Evolutionary conservation across 202 grass and related monocot genomes (phyloP).

Genomic region (Setaria italica): DNA sequence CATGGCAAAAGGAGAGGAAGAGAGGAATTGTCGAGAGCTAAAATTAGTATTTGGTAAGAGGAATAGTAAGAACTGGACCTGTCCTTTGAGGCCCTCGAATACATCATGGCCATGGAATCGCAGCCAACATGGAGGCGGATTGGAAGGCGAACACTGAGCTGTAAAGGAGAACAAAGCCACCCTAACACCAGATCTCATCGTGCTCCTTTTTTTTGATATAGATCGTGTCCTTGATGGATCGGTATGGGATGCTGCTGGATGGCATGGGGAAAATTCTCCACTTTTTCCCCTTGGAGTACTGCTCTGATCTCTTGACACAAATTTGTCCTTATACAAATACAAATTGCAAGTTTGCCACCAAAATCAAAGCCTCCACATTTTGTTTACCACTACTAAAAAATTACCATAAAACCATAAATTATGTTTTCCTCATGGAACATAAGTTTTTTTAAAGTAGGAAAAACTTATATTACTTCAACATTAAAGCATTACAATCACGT

Average conservation of each 20-base stretch:
- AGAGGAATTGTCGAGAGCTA: conserved; percentile 44
- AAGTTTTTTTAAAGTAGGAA: too few species aligned
- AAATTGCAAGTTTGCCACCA: background rate
- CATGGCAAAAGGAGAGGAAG: background rate
- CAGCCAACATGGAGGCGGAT: background rate
- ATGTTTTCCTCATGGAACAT: background rate
- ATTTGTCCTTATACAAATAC: background rate
- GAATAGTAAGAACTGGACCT: background rate
- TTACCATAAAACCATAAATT: background rate
- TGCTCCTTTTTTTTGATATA: background rate
- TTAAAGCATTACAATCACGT: too few species aligned
- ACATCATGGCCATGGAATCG: background rate
- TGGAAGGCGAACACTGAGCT: background rate
- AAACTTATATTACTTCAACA: too few species aligned
- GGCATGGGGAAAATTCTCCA: background rate
- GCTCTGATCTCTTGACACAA: background rate
- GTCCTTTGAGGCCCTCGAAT: background rate
- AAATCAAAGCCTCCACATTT: background rate
- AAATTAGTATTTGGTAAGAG: conserved; percentile 17
- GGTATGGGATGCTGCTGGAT: background rate
- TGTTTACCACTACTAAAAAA: background rate
- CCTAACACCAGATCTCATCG: background rate
- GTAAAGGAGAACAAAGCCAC: background rate
- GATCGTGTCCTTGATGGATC: background rate
- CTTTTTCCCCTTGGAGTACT: background rate